Conservation (phyloP, 805 yeast species). For the Clavispora asparagi region DNA sequence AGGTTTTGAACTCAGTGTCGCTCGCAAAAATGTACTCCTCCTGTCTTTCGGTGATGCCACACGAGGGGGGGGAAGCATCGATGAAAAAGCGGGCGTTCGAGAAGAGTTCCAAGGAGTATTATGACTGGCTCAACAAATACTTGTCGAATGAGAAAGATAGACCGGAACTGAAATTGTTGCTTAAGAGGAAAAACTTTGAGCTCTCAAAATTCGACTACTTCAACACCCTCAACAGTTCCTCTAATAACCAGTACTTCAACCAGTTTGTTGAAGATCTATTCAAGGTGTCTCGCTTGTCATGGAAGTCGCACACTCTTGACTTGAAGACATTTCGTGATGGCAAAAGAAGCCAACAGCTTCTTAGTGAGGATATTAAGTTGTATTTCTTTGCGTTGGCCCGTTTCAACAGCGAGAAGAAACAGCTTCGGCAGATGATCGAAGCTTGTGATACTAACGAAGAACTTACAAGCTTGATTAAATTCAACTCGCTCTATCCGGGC, state of each 20-base stretch:
- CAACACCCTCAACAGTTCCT: conserved; percentile 31
- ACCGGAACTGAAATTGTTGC: conserved; percentile 34
- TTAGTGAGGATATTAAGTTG: conserved; percentile 21
- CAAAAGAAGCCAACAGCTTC: conserved; percentile 13
- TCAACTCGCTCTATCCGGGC: background rate
- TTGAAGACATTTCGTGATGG: conserved; percentile 11
- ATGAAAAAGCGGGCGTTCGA: conserved; percentile 32
- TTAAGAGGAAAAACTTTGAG: conserved; percentile 36
- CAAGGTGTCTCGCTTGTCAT: conserved; percentile 24
- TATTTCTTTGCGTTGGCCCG: conserved; percentile 31
- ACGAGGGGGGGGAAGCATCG: conserved; percentile 18
- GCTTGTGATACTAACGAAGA: conserved; percentile 37
- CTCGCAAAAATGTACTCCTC: conserved; percentile 23
- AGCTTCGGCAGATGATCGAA: conserved; percentile 37
- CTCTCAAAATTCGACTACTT: conserved; percentile 42
- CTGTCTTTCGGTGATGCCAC: conserved; percentile 5
- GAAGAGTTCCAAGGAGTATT: conserved; percentile 36
- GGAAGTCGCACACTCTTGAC: conserved; percentile 8
- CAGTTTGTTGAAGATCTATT: conserved; percentile 32
- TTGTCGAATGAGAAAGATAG: conserved; percentile 40
- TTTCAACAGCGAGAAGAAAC: conserved; percentile 38
- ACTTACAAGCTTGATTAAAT: conserved; percentile 24
- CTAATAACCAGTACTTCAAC: conserved; percentile 38
- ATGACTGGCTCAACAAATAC: conserved; percentile 40
- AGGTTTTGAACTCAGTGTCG: conserved; percentile 24